Evolutionary conservation across 129 eudicot species (phyloP).

Genomic region (Saposhnikovia divaricata): DNA sequence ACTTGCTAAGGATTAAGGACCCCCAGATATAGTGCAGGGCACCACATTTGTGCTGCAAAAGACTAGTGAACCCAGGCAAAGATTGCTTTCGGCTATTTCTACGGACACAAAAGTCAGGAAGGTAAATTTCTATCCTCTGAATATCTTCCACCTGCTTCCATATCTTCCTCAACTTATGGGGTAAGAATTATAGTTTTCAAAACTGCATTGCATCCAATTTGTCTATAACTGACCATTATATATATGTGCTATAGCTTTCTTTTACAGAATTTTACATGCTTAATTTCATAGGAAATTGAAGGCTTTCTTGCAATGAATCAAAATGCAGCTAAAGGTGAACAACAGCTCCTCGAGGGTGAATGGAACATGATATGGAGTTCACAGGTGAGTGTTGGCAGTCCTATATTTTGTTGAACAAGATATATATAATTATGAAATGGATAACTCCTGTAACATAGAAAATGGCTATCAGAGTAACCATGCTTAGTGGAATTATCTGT

Average conservation of each 20-base stretch:
- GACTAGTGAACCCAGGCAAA: constrained; percentile 74
- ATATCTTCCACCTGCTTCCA: background rate
- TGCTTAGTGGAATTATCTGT: background rate
- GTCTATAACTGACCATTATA: constrained; percentile 12
- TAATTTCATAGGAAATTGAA: constrained; percentile 57
- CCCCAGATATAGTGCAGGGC: constrained; percentile 89
- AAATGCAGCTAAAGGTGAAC: constrained; percentile 37
- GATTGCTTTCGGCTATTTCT: constrained; percentile 62
- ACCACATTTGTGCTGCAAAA: constrained; percentile 98
- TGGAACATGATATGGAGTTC: constrained; percentile 99
- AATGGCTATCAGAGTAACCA: background rate
- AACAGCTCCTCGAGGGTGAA: constrained; percentile 70
- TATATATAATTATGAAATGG: too few species aligned
- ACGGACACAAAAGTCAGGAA: constrained; percentile 38
- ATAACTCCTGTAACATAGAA: background rate
- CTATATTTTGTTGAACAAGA: background rate
- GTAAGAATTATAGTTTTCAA: background rate
- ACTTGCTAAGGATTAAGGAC: constrained; percentile 46
- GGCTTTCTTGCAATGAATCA: constrained; percentile 43
- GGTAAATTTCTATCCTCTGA: constrained; percentile 19
- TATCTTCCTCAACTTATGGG: background rate
- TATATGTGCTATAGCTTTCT: constrained; percentile 1
- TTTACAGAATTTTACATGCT: background rate
- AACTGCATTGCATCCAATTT: background rate
- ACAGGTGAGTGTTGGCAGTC: constrained; percentile 43